Conservation (phyloP, 2,329 filamentous ascomycete species). For the Sporothrix protearum region DNA sequence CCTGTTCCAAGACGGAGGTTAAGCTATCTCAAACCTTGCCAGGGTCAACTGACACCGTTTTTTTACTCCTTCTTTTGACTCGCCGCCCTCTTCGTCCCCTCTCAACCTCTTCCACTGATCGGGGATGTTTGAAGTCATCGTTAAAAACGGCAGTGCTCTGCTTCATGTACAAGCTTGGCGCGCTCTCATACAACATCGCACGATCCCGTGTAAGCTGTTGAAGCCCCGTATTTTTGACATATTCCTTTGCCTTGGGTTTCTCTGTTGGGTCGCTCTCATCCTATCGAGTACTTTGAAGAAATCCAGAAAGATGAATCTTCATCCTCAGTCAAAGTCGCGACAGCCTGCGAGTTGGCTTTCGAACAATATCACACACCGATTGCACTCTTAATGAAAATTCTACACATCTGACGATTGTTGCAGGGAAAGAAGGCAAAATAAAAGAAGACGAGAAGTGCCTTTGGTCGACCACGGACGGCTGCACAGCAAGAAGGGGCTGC, state of each 20-base stretch:
- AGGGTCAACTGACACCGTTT: neutral
- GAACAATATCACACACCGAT: neutral
- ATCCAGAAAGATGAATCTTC: neutral
- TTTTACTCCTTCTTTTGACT: neutral
- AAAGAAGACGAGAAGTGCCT: neutral
- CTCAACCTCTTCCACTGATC: neutral
- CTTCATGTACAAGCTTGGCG: conserved; percentile 25
- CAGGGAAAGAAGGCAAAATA: neutral
- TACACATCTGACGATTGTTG: neutral
- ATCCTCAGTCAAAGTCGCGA: too few relatives aligned
- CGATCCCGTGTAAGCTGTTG: neutral
- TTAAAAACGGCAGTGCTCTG: conserved; percentile 9
- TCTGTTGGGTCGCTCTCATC: too few relatives aligned
- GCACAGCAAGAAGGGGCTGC: conserved; percentile 8
- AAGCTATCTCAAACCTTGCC: conserved; percentile 8
- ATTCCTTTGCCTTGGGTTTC: neutral
- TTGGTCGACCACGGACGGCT: neutral
- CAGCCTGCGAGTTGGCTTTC: neutral
- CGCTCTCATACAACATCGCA: neutral
- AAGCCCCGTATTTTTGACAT: neutral
- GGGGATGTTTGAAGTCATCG: conserved; percentile 23
- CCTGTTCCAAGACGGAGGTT: neutral
- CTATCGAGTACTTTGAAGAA: neutral
- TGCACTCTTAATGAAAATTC: neutral
- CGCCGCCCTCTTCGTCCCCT: neutral